Evolutionary conservation across 1,284 basidiomycete species (phyloP).

Genomic region (Microbotryum intermedium): DNA sequence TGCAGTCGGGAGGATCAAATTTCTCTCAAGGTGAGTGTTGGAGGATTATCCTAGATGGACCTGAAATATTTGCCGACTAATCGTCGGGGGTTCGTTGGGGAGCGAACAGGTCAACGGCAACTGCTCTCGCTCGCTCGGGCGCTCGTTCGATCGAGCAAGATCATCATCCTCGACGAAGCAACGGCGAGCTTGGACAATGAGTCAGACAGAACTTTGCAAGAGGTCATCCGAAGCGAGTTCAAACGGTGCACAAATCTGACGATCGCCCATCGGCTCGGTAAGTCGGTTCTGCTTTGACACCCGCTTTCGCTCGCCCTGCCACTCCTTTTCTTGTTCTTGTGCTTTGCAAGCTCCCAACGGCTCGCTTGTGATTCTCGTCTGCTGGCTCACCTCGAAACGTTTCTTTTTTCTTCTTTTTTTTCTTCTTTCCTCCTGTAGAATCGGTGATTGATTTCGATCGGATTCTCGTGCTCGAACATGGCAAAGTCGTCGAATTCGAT

Average conservation of each 20-base stretch:
- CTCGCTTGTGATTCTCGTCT: background rate
- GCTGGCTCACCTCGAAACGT: background rate
- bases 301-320: background rate
- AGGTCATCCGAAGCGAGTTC: conserved; percentile 28
- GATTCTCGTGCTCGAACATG: conserved; percentile 20
- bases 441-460: conserved; percentile 29
- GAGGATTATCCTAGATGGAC: no score
- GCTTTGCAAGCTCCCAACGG: background rate
- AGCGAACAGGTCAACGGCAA: conserved; percentile 36
- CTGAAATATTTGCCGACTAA: conserved; percentile 25
- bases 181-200: conserved; percentile 26
- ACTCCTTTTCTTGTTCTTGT: background rate
- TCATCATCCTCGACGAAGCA: conserved; percentile 28
- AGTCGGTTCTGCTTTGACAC: background rate
- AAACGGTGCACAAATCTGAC: conserved; percentile 20
- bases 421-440: background rate
- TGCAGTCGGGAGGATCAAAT: conserved; percentile 17
- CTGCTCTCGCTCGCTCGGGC: conserved; percentile 39
- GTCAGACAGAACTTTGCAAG: conserved; percentile 22
- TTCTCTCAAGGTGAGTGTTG: conserved; percentile 13
- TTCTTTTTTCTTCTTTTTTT: background rate
- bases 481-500: conserved; percentile 24
- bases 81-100: conserved; percentile 10
- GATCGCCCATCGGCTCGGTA: conserved; percentile 28
- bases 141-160: conserved; percentile 29